Conservation (phyloP, 2,329 filamentous ascomycete genomes). For the Cladosporium cucumerinum region DNA sequence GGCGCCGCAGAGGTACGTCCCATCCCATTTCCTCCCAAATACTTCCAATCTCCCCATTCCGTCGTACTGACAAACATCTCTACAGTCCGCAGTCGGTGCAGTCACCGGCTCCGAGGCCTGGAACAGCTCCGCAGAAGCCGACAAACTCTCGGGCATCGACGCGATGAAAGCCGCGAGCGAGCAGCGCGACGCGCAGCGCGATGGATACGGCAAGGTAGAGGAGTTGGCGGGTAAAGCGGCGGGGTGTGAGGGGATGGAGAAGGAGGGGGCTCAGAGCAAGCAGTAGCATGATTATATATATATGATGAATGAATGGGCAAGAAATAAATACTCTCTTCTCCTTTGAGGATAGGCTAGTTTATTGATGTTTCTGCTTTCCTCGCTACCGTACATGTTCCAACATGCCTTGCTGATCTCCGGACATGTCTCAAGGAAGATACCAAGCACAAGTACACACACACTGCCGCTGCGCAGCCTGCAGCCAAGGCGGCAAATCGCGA, state of each 20-base stretch:
- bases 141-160: conserved; percentile 60
- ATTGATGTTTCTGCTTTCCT: no score
- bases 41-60: not conserved
- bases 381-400: not conserved
- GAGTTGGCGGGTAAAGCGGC: conserved; percentile 61
- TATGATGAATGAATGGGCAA: not conserved
- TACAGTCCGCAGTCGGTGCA: conserved; percentile 57
- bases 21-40: not conserved
- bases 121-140: conserved; percentile 61
- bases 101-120: conserved; percentile 61
- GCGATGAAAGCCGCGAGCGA: conserved; percentile 61
- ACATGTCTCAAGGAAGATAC: conserved; percentile 9
- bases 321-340: not conserved
- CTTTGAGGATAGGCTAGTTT: not conserved
- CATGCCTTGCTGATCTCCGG: not conserved
- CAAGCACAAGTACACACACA: conserved; percentile 26
- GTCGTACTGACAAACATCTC: conserved; percentile 1
- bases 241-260: conserved; percentile 68
- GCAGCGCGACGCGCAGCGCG: conserved; percentile 50
- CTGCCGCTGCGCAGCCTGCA: conserved; percentile 30
- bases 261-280: conserved; percentile 56
- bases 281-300: not conserved
- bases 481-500: conserved; percentile 28
- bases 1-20: conserved; percentile 60
- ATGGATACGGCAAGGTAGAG: conserved; percentile 62